Base-by-base conservation (phyloP, 768 basidiomycete species). In the Coprinellus micaceus region DNA sequence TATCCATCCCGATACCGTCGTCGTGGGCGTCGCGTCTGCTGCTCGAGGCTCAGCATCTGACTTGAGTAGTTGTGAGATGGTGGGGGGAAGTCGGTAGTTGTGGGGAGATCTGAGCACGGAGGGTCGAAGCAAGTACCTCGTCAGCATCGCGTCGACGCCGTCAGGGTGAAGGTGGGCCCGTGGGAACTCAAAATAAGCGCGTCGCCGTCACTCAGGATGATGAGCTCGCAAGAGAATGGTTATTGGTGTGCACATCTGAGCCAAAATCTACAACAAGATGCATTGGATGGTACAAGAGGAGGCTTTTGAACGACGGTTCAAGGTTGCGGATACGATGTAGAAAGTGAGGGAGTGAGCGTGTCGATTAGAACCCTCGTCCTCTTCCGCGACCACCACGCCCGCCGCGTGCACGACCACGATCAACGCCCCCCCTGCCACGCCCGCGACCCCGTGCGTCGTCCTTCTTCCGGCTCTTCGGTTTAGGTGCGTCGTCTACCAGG, bases 401-500 rank as follows among this genome's bases (percentile, higher is more conserved):
- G 50, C 81, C 82, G 37, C 77, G 71, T 13, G 84, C 71, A 37
- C 81, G 69, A 0, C 77, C 76, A 46, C 84, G 78, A 26, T 81
- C 82, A 26, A 77, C 82, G n/a, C 40, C 52, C 11, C 78, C 76
- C 0, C 77, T 69, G 30, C 77, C 76, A 17, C 81, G 71, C 21
- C 84, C 85, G 10, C 89, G 78, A 0, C 90, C 90, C 49, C 91
- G 77, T 2, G 77, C 69, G 41, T 87, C 89, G 10, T 91, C 94
- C 80, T 96, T 96, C 76, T 91, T 94, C 71, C 88, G 81, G 44
- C 82, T 86, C 70, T 96, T 97, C 17, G 96, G 94, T 74, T 96
- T 95, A 4, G 96, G 97, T 13, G 94, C 91, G 67, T 99, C 97
- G 69, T 99, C 96, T 25, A 99, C 94, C 7, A 99, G 83, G 6